phyloP scores from a whole-genome alignment of 306 rosid species.

The Rosa multiflora region DNA sequence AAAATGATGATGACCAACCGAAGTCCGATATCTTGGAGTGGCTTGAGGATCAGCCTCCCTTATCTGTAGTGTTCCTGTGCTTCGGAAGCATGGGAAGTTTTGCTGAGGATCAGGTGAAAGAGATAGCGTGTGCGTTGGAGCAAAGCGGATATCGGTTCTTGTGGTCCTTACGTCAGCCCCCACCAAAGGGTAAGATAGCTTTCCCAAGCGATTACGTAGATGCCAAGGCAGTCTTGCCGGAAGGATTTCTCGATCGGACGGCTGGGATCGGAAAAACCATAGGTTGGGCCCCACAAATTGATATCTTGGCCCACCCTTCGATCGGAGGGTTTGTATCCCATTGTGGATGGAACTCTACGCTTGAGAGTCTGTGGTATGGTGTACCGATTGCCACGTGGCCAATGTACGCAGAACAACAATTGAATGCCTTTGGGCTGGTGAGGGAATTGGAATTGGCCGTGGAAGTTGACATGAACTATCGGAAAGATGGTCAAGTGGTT shows the following conservation, averaged over 20 bases:
- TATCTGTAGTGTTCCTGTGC: conserved; percentile 15
- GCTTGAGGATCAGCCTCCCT: conserved; percentile 17
- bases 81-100: conserved; percentile 26
- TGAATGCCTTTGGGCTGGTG: conserved; percentile 24
- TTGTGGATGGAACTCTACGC: conserved; percentile 31
- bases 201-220: conserved; percentile 4
- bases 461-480: conserved; percentile 12
- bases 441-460: conserved; percentile 19
- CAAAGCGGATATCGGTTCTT: conserved; percentile 13
- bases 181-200: background rate
- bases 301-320: conserved; percentile 11
- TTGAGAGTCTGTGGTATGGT: conserved; percentile 27
- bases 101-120: background rate
- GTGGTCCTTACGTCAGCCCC: conserved; percentile 14
- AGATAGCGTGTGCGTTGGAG: conserved; percentile 8
- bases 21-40: conserved; percentile 5
- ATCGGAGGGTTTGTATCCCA: conserved; percentile 34
- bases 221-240: background rate
- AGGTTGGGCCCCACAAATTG: conserved; percentile 31
- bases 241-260: conserved; percentile 25
- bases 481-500: background rate
- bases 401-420: conserved; percentile 21
- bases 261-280: background rate
- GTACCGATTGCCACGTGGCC: conserved; percentile 38
- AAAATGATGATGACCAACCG: background rate